Base-by-base conservation (phyloP, 2,329 filamentous ascomycete species). In the Botrytis fragariae region DNA sequence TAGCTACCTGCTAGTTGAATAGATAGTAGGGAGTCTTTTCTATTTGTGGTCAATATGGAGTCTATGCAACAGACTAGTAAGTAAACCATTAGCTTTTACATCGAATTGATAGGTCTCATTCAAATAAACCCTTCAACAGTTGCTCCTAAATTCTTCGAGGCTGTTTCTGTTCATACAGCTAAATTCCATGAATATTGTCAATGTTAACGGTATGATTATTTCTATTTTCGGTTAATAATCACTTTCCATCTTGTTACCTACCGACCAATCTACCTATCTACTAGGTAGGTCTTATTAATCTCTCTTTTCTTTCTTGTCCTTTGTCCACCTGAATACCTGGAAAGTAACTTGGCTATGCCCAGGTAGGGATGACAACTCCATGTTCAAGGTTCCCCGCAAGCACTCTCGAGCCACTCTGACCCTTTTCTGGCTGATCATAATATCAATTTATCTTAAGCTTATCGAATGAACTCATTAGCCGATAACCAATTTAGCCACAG, bases 401-500 rank as follows among this genome's bases (percentile, higher is more conserved):
- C 25, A 54, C 10, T 54, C n/a, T 54, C 51, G 25, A 54, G n/a
- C 51, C 51, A 29, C 48, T n/a, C 25, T 54, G 48, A 29, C 48
- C 25, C 42, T 32, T 45, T 45, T 64, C 29, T 29, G 5, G 20
- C 20, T 48, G 29, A 18, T 18, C 48, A 51, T 25, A 51, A 51
- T n/a, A n/a, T 54, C 29, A 25, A 39, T 22, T 12, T 0, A 54
- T 54, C 48, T 48, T 25, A 22, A 48, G 20, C 8, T 48, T 10
- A 0, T 12, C 44, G 7, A 45, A 45, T 25, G 1, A 51, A n/a
- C 48, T 54, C n/a, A 62, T n/a, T 45, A 64, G 18, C 62, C 42
- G 62, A 64, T 22, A 25, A 35, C 7, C n/a, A 57, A 29, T 57
- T 54, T 68, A 54, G 64, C 64, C 64, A 68, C 64, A 54, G 32